Percentiles rank a stretch among this genome's conserved stretches.
These are phyloP conservation scores for Phytopythium aichiense DNA, from an alignment of 352 stramenopile genomes.

Conservation along the genomic window DNA sequence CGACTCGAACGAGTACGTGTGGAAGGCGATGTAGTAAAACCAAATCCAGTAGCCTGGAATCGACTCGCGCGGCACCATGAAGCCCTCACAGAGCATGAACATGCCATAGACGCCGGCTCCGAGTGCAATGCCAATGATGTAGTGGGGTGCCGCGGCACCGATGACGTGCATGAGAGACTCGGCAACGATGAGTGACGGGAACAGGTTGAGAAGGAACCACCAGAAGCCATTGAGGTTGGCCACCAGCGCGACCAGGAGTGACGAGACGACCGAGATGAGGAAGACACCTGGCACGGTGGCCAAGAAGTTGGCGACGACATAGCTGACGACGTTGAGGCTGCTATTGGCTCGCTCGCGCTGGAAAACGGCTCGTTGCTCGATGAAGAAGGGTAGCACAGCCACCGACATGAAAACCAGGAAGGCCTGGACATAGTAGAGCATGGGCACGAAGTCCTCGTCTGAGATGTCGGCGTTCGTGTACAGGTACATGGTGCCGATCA, in stretches of 20 bases:
- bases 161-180: slow-evolving; percentile 83
- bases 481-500: slow-evolving; percentile 74
- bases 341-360: slow-evolving; percentile 75
- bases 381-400: slow-evolving; percentile 75
- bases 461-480: slow-evolving; percentile 39
- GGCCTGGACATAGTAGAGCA: slow-evolving; percentile 87
- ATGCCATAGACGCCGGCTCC: slow-evolving; percentile 78
- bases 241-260: slow-evolving; percentile 47
- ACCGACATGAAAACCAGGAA: slow-evolving; percentile 92
- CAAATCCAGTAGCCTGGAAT: slow-evolving; percentile 81
- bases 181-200: slow-evolving; percentile 66
- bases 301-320: slow-evolving; percentile 69
- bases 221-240: slow-evolving; percentile 12
- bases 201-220: slow-evolving; percentile 65
- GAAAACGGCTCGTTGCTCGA: slow-evolving; percentile 82
- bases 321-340: slow-evolving; percentile 58
- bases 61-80: slow-evolving; percentile 60
- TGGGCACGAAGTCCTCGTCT: slow-evolving; percentile 35
- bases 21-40: slow-evolving; percentile 85
- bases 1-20: slow-evolving; percentile 81
- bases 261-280: slow-evolving; percentile 56
- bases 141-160: slow-evolving; percentile 70
- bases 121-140: slow-evolving; percentile 85
- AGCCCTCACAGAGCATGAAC: slow-evolving; percentile 86
- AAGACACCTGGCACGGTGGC: slow-evolving; percentile 54